These are phyloP conservation scores for Tremella yokohamensis DNA, from an alignment of 768 basidiomycete species.

Conservation along the genomic window DNA sequence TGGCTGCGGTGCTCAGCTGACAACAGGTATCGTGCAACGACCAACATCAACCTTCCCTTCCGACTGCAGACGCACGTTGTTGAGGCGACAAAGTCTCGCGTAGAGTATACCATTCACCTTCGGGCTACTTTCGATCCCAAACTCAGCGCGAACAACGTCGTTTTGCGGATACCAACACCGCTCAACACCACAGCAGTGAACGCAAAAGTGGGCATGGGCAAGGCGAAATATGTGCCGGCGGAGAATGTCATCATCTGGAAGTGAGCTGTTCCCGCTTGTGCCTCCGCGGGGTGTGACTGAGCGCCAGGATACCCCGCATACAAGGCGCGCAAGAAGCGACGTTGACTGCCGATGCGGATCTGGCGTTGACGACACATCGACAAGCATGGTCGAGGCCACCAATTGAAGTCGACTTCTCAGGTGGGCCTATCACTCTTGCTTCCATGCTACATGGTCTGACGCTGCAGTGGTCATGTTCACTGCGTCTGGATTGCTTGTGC, in stretches of 20 bases:
- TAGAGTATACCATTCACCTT: constrained; percentile 82
- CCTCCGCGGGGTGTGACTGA: not conserved
- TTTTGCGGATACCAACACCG: constrained; percentile 92
- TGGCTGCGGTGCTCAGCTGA: not conserved
- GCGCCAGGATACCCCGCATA: constrained; percentile 72
- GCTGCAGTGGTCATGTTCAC: constrained; percentile 89
- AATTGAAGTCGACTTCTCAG: constrained; percentile 90
- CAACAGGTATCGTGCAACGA: constrained; percentile 84
- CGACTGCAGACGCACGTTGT: constrained; percentile 84
- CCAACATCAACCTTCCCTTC: constrained; percentile 92
- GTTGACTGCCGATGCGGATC: constrained; percentile 71
- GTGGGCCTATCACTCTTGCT: constrained; percentile 24
- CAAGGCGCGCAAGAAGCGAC: constrained; percentile 91
- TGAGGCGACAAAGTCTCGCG: constrained; percentile 86
- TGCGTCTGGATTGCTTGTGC: constrained; percentile 87
- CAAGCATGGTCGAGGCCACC: constrained; percentile 98
- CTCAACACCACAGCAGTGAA: constrained; percentile 89
- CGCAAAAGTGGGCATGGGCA: constrained; percentile 84
- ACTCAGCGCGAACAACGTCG: constrained; percentile 85
- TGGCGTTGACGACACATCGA: constrained; percentile 83
- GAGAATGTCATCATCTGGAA: constrained; percentile 98
- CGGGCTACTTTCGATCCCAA: constrained; percentile 88
- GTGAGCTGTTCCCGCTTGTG: constrained; percentile 57
- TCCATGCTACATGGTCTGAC: constrained; percentile 2
- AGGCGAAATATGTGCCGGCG: constrained; percentile 93